These are phyloP conservation scores for Penicillium lividum DNA, from an alignment of 495 filamentous ascomycete genomes.

Conservation along the genomic window DNA sequence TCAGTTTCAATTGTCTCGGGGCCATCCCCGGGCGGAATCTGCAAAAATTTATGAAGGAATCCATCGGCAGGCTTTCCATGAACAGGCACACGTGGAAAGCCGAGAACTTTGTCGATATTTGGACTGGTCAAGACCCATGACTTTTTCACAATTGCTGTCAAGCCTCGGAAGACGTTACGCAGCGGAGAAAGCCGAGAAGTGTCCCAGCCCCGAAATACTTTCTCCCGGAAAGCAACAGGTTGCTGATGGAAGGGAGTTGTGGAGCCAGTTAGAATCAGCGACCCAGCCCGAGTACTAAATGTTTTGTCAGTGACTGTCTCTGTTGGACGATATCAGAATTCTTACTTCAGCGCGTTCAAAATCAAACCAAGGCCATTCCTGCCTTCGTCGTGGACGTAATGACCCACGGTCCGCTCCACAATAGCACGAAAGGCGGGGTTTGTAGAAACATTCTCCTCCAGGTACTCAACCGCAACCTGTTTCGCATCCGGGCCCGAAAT, in stretches of 20 bases:
- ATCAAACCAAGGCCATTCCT: conserved; percentile 52
- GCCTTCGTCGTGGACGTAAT: conserved; percentile 48
- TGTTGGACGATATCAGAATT: background rate
- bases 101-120: conserved; percentile 55
- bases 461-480: conserved; percentile 40
- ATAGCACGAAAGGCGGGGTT: conserved; percentile 46
- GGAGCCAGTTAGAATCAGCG: conserved; percentile 65
- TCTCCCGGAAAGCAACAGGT: conserved; percentile 58
- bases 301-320: conserved; percentile 7
- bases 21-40: conserved; percentile 46
- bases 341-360: conserved; percentile 57
- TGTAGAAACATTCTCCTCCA: conserved; percentile 52
- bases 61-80: conserved; percentile 60
- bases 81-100: conserved; percentile 61
- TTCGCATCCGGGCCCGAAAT: conserved; percentile 35
- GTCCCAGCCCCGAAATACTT: conserved; percentile 60
- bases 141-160: conserved; percentile 56
- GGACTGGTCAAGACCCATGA: conserved; percentile 63
- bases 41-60: conserved; percentile 56
- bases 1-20: conserved; percentile 69
- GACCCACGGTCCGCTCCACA: conserved; percentile 45
- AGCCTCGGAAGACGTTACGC: conserved; percentile 54
- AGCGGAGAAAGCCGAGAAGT: conserved; percentile 59
- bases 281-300: conserved; percentile 66
- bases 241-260: conserved; percentile 63